Conservation (phyloP, 192 early-diverging fungal genomes). For the Umbelopsis sp. region DNA sequence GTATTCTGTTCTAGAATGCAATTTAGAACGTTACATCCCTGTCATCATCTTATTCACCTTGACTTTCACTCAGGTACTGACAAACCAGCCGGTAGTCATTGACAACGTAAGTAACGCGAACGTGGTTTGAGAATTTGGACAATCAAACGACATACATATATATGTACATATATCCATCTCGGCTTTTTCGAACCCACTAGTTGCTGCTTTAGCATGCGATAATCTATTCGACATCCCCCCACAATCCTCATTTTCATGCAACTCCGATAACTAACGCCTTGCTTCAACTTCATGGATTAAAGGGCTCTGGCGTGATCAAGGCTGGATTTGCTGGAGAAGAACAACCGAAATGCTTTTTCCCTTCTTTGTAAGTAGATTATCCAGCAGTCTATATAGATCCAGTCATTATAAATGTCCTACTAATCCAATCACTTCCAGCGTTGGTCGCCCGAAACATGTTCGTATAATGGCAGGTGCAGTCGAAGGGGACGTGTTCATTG, state of each 20-base stretch:
- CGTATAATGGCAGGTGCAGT: constrained; percentile 98
- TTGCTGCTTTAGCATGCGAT: not conserved
- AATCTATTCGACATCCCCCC: not conserved
- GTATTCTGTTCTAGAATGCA: too few species aligned
- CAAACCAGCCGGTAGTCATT: constrained; percentile 98
- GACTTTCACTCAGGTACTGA: constrained; percentile 63
- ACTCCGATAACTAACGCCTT: constrained; percentile 15
- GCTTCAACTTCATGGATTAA: not conserved
- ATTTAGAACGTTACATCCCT: not conserved
- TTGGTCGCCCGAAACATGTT: constrained; percentile 95
- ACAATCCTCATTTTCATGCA: not conserved
- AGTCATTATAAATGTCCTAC: not conserved
- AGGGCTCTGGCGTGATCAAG: constrained; percentile 99
- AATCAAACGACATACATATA: too few species aligned
- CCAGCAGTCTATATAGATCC: not conserved
- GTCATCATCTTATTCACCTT: not conserved
- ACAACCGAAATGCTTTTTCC: constrained; percentile 94
- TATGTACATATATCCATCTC: not conserved
- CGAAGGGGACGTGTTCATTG: constrained; percentile 96
- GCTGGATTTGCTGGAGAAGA: constrained; percentile 99
- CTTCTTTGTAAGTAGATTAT: constrained; percentile 72
- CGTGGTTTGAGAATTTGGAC: not conserved
- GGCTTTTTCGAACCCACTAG: not conserved
- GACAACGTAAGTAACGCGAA: constrained; percentile 82
- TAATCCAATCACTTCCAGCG: constrained; percentile 42